Base-by-base conservation (phyloP, 148 eudicot species). In the Oxyria digyna region DNA sequence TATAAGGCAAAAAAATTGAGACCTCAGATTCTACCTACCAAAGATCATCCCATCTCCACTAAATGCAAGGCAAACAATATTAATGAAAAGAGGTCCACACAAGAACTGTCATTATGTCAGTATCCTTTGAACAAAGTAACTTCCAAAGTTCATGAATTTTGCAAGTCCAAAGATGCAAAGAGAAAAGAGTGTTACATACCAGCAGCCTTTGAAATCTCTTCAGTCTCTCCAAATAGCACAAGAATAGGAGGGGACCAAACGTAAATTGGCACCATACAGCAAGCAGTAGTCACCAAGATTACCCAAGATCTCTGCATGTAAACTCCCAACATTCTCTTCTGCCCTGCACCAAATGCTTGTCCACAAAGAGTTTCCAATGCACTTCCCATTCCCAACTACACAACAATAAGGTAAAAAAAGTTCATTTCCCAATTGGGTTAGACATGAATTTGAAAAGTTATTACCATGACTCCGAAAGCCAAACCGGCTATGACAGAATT, bases 291-390 rank as follows among this genome's bases (percentile, higher is more conserved):
- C 12, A 71, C 40, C 15, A 85, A 75, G 11, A 85, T 85, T 0
- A 85, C 45, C 88, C 85, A 82, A 13, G 88, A 85, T 43, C 88
- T 78, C 55, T 85, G 85, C 82, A 85, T 75, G 40, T 85, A 85
- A 13, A 85, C 46, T 1, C 88, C 88, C 17, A 85, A 65, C 88
- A 85, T 80, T 12, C 74, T 74, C 0, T 63, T 7, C 64, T 85
- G 74, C 4, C 85, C 85, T 8, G 86, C 86, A 32, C 88, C 88
- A 27, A 21, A 85, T 0, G 88, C 88, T 76, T 85, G 88, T n/a
- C 88, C 88, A 42, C 88, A 85, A 1, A 85, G 75, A 0, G 88
- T 85, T 62, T 85, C 88, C 11, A 82, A 63, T 2, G 88, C 88
- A 52, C 88, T 85, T 9, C 85, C 88, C 88, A 85, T 85, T 1